A percentile compares a stretch with the other conserved stretches of the same genome.
Conservation (phyloP, 2,329 filamentous ascomycete species). For the Stachybotrys chlorohalonatus region DNA sequence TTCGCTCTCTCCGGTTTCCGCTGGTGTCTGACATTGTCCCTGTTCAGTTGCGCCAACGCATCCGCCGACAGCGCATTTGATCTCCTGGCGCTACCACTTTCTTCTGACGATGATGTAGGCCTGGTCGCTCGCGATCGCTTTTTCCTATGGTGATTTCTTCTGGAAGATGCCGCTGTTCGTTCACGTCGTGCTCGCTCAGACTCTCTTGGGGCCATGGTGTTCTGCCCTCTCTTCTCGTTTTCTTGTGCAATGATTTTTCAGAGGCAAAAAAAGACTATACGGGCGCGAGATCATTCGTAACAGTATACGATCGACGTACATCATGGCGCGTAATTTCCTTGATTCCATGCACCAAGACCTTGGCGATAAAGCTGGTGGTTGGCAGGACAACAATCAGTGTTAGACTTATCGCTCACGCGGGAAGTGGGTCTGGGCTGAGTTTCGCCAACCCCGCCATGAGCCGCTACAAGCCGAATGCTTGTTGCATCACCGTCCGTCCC, state of each 20-base stretch:
- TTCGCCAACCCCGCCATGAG: constrained; percentile 18
- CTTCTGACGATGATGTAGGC: constrained; percentile 23
- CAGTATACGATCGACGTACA: background rate
- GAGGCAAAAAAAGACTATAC: background rate
- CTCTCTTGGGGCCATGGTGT: constrained; percentile 25
- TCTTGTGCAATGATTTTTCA: background rate
- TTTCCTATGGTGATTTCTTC: constrained; percentile 25
- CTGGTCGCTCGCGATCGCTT: constrained; percentile 22
- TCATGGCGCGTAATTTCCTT: background rate
- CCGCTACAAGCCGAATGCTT: constrained; percentile 28
- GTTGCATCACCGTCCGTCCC: constrained; percentile 13
- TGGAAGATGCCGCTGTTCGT: constrained; percentile 17
- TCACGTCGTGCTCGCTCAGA: constrained; percentile 20
- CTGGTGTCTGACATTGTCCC: constrained; percentile 44
- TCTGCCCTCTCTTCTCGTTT: constrained; percentile 1
- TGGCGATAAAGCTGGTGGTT: constrained; percentile 18
- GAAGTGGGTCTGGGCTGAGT: background rate
- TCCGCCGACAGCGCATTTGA: constrained; percentile 33
- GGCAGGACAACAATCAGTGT: constrained; percentile 31
- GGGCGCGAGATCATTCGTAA: background rate
- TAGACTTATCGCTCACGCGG: background rate
- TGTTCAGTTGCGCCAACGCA: constrained; percentile 58
- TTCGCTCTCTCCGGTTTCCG: constrained; percentile 34
- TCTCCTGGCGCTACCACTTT: constrained; percentile 15
- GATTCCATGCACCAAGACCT: constrained; percentile 8